A percentile compares a stretch with the other conserved stretches of the same genome.
Conservation (phyloP, 2,329 filamentous ascomycete genomes). For the Xylariaceae sp. region DNA sequence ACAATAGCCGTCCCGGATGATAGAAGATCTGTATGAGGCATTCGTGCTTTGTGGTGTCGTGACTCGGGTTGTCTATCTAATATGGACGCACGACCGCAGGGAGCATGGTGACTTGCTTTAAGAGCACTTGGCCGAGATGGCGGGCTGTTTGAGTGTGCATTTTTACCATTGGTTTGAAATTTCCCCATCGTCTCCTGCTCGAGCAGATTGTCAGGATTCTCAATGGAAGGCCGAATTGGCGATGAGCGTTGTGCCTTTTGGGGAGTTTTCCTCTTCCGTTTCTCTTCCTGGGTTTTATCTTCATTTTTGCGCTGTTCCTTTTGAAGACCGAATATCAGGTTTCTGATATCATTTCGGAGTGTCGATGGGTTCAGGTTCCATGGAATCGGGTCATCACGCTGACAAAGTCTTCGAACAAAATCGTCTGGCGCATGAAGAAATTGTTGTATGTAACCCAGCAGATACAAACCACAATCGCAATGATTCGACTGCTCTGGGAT, state of each 20-base stretch:
- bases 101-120: neutral
- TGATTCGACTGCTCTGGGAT: slow-evolving; percentile 81
- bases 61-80: too few relatives aligned
- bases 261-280: neutral
- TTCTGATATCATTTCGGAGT: slow-evolving; percentile 64
- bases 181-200: neutral
- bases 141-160: neutral
- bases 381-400: slow-evolving; percentile 45
- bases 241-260: neutral
- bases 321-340: slow-evolving; percentile 63
- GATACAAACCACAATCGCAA: slow-evolving; percentile 85
- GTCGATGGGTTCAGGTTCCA: slow-evolving; percentile 56
- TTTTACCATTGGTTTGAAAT: neutral
- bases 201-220: neutral
- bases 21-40: neutral
- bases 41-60: neutral
- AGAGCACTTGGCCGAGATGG: neutral
- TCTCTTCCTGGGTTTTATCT: slow-evolving; percentile 18
- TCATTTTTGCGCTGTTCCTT: slow-evolving; percentile 44
- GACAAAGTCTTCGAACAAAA: slow-evolving; percentile 67
- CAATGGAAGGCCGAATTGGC: neutral
- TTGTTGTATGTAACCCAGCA: slow-evolving; percentile 79
- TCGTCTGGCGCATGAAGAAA: slow-evolving; percentile 73
- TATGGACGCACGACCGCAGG: neutral
- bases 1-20: neutral